Evolutionary conservation across 2,329 filamentous ascomycete genomes (phyloP), one percentile per base, ranked within the genome.

Genomic region (Dryadomyces sulphureus): DNA sequence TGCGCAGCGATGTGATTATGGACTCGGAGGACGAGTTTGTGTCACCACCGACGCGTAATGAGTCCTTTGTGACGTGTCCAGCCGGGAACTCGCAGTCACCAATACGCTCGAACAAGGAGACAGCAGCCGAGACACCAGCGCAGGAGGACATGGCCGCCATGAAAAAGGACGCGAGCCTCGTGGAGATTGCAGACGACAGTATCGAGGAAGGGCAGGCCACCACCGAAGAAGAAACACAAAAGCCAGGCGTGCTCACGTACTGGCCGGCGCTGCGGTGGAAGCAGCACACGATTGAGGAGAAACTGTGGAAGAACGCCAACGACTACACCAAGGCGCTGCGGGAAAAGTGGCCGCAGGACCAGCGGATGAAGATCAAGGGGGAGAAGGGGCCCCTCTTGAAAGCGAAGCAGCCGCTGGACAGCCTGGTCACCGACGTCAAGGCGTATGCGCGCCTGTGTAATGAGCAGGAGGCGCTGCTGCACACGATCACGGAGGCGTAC

Each of bases 1-100:
- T 51, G 42, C 52, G 43, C 40, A 48, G 47, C 24, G 56, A 57
- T 30, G 57, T 74, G 7, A 69, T 77, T 36, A 64, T 70, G 44
- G 74, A 78, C 52, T 78, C 74, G 0, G 74, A 77, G 39, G 73
- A 77, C 38, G 73, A 77, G 38, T 69, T 68, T 38, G 53, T 69
- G 6, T 66, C 65, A 5, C 64, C 69, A 12, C 62, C 59, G 8
- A 59, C 59, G 9, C 59, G 57, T 34, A 57, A 69, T 54, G 49
- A 56, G 46, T 54, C 59, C 4, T 55, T 56, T 12, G 53, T 58
- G 19, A 56, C 56, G 20, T 54, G 47, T 11, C 47, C 45, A 5
- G 48, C 43, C n/a, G 47, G 50, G 39, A 41, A 42, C 0, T 24
- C 35, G 1, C 45, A 43, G 16, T 38, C 32, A 11, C 34, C 38